These are phyloP conservation scores for Saraca asoca DNA, from an alignment of 331 rosid genomes.

Conservation along the genomic window DNA sequence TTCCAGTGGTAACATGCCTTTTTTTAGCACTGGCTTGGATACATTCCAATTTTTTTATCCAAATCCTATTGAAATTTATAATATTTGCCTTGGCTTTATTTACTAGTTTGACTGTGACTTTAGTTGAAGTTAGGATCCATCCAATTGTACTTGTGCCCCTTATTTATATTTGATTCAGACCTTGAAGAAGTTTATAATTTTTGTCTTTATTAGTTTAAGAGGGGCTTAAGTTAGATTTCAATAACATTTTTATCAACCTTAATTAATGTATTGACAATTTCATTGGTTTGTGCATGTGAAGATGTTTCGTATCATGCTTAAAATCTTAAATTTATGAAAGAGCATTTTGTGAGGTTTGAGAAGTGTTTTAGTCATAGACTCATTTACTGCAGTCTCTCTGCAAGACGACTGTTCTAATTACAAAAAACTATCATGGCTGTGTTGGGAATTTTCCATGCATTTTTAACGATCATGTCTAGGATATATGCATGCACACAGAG, in stretches of 20 bases:
- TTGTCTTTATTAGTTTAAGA: too few species aligned
- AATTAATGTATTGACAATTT: slow-evolving; percentile 1
- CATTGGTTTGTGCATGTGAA: slow-evolving; percentile 19
- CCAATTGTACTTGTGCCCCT: too few species aligned
- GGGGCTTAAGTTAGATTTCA: neutral
- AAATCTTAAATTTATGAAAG: too few species aligned
- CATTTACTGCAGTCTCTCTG: too few species aligned
- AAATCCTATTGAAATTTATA: slow-evolving; percentile 15
- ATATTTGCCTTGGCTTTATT: slow-evolving; percentile 11
- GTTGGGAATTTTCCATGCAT: slow-evolving; percentile 2
- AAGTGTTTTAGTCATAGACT: too few species aligned
- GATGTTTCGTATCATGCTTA: slow-evolving; percentile 11
- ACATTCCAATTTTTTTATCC: slow-evolving; percentile 18
- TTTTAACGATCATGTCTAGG: slow-evolving; percentile 18
- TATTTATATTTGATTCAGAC: too few species aligned
- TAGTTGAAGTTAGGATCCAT: too few species aligned
- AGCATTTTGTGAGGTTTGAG: too few species aligned
- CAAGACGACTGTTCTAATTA: too few species aligned
- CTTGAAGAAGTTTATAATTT: too few species aligned
- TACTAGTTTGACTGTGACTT: slow-evolving; percentile 25
- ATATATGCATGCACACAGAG: slow-evolving; percentile 4
- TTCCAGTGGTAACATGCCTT: slow-evolving; percentile 67
- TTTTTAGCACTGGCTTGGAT: neutral
- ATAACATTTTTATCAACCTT: slow-evolving; percentile 20
- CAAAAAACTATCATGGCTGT: neutral